Base-by-base conservation (phyloP, 2,329 filamentous ascomycete species). In the Fusarium nelsonii region DNA sequence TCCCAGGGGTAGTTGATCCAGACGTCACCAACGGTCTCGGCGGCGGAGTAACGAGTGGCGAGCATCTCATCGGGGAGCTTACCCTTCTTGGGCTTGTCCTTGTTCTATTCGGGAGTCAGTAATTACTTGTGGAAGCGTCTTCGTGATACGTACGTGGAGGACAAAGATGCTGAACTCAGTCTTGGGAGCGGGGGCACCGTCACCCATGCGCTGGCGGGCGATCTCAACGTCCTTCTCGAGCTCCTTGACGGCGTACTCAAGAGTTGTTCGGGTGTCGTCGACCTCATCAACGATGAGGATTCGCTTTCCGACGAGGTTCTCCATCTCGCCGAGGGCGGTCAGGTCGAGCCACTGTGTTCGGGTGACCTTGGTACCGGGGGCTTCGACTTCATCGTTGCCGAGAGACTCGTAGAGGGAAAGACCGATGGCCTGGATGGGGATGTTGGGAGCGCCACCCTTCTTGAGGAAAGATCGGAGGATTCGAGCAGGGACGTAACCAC, bases 1-100 rank as follows among this genome's bases (percentile, higher is more conserved):
- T 98, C 96, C 96, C 96, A 99, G 16, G 96, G 96, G 82, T 99
- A 99, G 86, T 93, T 97, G 79, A 98, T 98, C 96, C 96, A 99
- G 71, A 94, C 91, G 81, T 99, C 95, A n/a, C 87, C 88, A 33
- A 97, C 92, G 8, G 95, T 98, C 77, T 91, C 85, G 23, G 96
- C 93, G 23, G 96, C 96, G 72, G 92, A 81, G 82, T 99, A 99
- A 74, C 91, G 86, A 59, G 87, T 87, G 57, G 89, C 82, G 69
- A 95, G 84, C 87, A 98, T 93, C 37, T 93, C 90, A 20, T 88
- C 76, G 12, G 96, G 94, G 58, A 99, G 85, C 20, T 82, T 82
- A 55, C 96, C 96, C 87, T 97, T 97, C 90, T 99, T 99, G 57
- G 83, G 70, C 88, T 99, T 98, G 82, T 97, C 89, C 89, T 99